Percentiles rank a stretch among this genome's conserved stretches.
Evolutionary conservation across 257 asterid species (phyloP).

Genomic region (Coffea canephora): DNA sequence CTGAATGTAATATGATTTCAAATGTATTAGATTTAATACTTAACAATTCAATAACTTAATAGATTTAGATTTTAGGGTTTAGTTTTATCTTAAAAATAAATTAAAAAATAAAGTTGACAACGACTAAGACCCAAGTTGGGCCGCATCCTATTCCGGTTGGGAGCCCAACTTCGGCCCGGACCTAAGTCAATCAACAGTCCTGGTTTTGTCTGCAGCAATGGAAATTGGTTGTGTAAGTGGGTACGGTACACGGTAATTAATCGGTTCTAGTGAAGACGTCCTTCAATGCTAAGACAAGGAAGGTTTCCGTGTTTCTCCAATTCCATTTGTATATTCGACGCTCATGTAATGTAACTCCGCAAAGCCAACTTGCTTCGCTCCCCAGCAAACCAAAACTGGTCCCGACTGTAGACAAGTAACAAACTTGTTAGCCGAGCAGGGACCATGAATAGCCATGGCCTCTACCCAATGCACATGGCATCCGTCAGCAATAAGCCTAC

Average conservation of each 20-base stretch:
- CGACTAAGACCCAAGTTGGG: too few relatives aligned
- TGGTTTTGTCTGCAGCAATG: too few relatives aligned
- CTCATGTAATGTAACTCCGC: conserved; percentile 12
- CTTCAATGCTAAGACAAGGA: background rate
- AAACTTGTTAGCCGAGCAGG: conserved; percentile 16
- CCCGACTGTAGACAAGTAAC: conserved; percentile 4
- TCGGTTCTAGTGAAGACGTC: background rate
- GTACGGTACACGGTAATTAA: background rate
- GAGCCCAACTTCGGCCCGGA: too few relatives aligned
- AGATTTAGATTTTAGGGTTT: too few relatives aligned
- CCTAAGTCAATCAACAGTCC: too few relatives aligned
- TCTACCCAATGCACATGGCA: conserved; percentile 35
- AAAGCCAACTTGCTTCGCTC: background rate
- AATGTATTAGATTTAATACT: too few relatives aligned
- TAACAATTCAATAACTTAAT: too few relatives aligned
- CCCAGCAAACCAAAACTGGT: background rate
- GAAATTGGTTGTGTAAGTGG: too few relatives aligned
- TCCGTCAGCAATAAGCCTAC: conserved; percentile 16
- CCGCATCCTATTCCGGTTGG: too few relatives aligned
- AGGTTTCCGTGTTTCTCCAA: background rate
- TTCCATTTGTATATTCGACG: background rate
- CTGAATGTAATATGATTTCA: too few relatives aligned
- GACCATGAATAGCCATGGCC: conserved; percentile 17
- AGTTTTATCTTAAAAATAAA: too few relatives aligned
- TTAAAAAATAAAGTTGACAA: too few relatives aligned